Percentiles rank a stretch among this genome's conserved stretches.
phyloP scores from a whole-genome alignment of 1,139 yeast genomes.

The Zygosaccharomyces sapae region DNA sequence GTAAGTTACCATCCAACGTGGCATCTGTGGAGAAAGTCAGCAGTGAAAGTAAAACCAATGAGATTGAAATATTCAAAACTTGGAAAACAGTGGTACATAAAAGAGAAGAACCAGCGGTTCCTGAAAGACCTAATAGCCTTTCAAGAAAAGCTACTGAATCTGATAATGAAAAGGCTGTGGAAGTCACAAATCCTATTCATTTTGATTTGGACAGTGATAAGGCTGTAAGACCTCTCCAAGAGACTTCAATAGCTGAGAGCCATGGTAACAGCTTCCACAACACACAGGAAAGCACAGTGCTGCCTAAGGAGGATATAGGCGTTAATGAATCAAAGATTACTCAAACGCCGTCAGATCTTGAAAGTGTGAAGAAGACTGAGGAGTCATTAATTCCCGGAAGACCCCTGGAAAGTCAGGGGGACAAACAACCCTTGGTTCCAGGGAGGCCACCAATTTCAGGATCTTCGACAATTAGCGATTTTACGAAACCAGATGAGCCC shows the following conservation, averaged over 20 bases:
- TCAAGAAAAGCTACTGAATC: slow-evolving; percentile 3
- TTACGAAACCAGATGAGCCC: too few relatives aligned
- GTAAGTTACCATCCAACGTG: slow-evolving; percentile 61
- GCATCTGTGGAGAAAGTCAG: slow-evolving; percentile 47
- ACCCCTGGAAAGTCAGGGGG: too few relatives aligned
- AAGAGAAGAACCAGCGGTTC: not conserved
- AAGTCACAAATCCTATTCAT: slow-evolving; percentile 3
- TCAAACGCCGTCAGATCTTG: not conserved
- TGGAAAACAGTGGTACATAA: slow-evolving; percentile 21
- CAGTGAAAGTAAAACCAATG: slow-evolving; percentile 35
- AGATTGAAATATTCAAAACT: slow-evolving; percentile 23
- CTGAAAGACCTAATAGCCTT: not conserved
- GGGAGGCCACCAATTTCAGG: too few relatives aligned
- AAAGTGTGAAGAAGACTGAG: not conserved
- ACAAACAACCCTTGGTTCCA: too few relatives aligned
- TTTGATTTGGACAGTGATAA: not conserved
- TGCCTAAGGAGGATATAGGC: not conserved
- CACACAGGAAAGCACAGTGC: not conserved
- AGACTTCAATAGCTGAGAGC: not conserved
- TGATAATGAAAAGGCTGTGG: slow-evolving; percentile 4
- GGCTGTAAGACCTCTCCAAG: slow-evolving; percentile 1
- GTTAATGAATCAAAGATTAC: not conserved
- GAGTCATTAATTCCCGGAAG: too few relatives aligned
- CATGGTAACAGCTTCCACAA: not conserved
- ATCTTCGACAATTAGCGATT: too few relatives aligned